Base-by-base conservation (phyloP, 1,139 yeast genomes). In the Candida buenavistaensis region DNA sequence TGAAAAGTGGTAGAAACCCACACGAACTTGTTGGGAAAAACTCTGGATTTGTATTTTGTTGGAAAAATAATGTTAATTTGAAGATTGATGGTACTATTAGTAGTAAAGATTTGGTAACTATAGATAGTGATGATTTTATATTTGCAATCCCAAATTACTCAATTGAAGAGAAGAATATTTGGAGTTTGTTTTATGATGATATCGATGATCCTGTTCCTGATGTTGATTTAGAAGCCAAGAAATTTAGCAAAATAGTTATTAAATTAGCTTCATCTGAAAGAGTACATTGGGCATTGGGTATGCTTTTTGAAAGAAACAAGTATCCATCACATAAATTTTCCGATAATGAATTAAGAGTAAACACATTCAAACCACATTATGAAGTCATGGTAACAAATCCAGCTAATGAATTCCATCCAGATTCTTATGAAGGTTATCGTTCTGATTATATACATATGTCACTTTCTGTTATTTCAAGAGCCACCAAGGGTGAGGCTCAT, bases 381-480 rank as follows among this genome's bases (percentile, higher is more conserved):
- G 74, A 70, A 26, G 67, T 71, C 9, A 46, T 48, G 3, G 64
- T 68, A 3, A 69, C 75, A 0, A 64, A 63, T 32, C 75, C 76
- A 1, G 48, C 44, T 10, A 66, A 56, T 41, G 65, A 59, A 1
- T 57, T 55, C 40, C 75, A 69, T 35, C 72, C 73, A 48, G 97
- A 92, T 55, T 86, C 96, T 0, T 90, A 82, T 51, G 55, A 56
- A 4, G 94, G 87, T 0, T 90, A 85, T 61, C 65, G 97, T 53
- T 80, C 94, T 37, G 80, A 85, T 35, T 85, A 75, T 48, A 69
- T 89, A 12, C 96, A 88, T 53, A 65, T 90, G 75, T 86, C 94
- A 0, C 68, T 90, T 20, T 52, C 68, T 0, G 75, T 71, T 6
- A 56, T 56, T 9, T 68, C 74, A 2, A 58, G 54, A 19, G 55